These are phyloP conservation scores for Euphorbia lathyris DNA, from an alignment of 345 rosid species.

Conservation along the genomic window DNA sequence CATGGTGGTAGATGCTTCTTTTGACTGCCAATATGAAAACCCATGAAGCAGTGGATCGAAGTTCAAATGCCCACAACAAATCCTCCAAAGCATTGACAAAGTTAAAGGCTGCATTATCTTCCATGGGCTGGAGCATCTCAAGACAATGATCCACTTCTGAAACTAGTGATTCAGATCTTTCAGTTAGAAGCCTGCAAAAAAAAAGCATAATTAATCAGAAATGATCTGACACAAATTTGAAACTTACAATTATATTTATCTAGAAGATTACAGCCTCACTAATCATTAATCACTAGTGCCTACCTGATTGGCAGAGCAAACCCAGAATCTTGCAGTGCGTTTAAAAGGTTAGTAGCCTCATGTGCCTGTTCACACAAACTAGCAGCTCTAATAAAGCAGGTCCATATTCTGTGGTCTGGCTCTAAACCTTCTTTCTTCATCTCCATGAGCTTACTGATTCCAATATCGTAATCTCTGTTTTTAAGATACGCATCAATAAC, in stretches of 20 bases:
- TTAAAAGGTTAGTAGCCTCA: conserved; percentile 61
- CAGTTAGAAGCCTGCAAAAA: conserved; percentile 62
- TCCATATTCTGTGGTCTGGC: conserved; percentile 91
- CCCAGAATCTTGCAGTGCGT: conserved; percentile 63
- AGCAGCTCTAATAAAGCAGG: conserved; percentile 89
- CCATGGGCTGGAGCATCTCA: conserved; percentile 57
- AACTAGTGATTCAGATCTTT: conserved; percentile 52
- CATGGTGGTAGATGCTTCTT: conserved; percentile 59
- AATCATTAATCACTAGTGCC: conserved; percentile 12
- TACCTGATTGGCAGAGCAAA: conserved; percentile 89
- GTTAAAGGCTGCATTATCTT: conserved; percentile 86
- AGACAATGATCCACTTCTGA: conserved; percentile 66
- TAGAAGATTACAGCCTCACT: conserved; percentile 9
- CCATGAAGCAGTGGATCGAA: conserved; percentile 90
- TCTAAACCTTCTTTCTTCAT: conserved; percentile 76
- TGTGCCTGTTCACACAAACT: conserved; percentile 51
- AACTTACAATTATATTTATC: neutral
- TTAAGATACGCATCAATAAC: conserved; percentile 86
- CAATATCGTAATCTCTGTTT: conserved; percentile 62
- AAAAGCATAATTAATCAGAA: conserved; percentile 22
- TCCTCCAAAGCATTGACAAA: conserved; percentile 81
- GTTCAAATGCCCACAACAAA: conserved; percentile 92
- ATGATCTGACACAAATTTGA: neutral
- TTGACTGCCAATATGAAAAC: conserved; percentile 80
- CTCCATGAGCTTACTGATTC: conserved; percentile 66